A percentile compares a stretch with the other conserved stretches of the same genome.
Evolutionary conservation across 1,284 basidiomycete genomes (phyloP).

Genomic region (Ceratobasidium sp.): DNA sequence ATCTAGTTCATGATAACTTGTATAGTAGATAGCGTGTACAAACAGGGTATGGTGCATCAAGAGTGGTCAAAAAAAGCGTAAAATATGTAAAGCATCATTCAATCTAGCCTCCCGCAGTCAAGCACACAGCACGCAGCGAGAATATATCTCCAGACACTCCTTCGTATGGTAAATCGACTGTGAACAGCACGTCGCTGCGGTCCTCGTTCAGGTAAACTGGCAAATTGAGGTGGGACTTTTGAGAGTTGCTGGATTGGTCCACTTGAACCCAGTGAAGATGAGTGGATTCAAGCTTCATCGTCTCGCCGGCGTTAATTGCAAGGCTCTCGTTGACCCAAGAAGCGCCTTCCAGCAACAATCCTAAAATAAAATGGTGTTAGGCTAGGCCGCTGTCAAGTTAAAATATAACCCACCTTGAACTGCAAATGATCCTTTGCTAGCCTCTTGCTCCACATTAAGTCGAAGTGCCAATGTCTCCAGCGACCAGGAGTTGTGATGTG

Average conservation of each 20-base stretch:
- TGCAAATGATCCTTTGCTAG: slow-evolving; percentile 29
- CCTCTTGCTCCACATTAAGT: slow-evolving; percentile 79
- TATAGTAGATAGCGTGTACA: slow-evolving; percentile 29
- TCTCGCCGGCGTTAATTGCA: slow-evolving; percentile 82
- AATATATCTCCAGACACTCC: slow-evolving; percentile 70
- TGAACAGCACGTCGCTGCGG: slow-evolving; percentile 89
- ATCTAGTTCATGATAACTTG: slow-evolving; percentile 26
- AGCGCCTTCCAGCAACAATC: slow-evolving; percentile 89
- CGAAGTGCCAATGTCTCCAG: slow-evolving; percentile 86
- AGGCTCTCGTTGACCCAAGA: slow-evolving; percentile 75
- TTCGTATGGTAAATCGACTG: slow-evolving; percentile 81
- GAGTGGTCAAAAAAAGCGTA: not conserved
- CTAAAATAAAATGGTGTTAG: slow-evolving; percentile 66
- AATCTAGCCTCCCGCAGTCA: slow-evolving; percentile 73
- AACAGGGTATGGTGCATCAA: slow-evolving; percentile 25
- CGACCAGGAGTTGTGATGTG: slow-evolving; percentile 89
- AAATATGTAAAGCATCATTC: not conserved
- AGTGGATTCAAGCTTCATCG: slow-evolving; percentile 77
- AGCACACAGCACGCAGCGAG: slow-evolving; percentile 81
- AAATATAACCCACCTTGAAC: slow-evolving; percentile 31
- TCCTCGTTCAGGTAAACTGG: slow-evolving; percentile 94
- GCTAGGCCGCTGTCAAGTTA: not conserved
- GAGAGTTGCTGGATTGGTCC: slow-evolving; percentile 49
- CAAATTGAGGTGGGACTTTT: slow-evolving; percentile 67
- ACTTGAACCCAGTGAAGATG: slow-evolving; percentile 86